A percentile compares a stretch with the other conserved stretches of the same genome.
These are phyloP conservation scores for Leccinum solheimii DNA, from an alignment of 1,284 basidiomycete species.

Conservation along the genomic window DNA sequence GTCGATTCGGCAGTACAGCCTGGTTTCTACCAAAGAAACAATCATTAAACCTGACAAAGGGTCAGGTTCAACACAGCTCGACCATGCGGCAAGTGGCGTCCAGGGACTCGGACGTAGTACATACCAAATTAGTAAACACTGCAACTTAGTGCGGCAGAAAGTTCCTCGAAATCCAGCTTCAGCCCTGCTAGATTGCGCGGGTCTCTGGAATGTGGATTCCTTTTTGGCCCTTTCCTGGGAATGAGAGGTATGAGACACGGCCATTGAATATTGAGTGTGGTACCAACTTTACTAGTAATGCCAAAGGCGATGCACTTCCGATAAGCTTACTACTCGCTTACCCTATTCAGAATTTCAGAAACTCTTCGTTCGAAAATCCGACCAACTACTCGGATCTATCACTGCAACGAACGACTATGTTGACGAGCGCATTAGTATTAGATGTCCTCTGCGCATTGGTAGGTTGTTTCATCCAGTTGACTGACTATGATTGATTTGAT, in stretches of 20 bases:
- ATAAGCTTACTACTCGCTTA: background rate
- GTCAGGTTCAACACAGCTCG: background rate
- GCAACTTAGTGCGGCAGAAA: background rate
- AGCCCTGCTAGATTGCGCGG: no score
- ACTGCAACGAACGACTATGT: conserved; percentile 1
- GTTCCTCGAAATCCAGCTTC: background rate
- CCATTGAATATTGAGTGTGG: no score
- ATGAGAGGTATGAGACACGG: background rate
- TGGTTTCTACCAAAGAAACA: no score
- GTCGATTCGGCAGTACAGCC: no score
- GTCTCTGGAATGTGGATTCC: background rate
- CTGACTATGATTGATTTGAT: background rate
- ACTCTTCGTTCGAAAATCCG: background rate
- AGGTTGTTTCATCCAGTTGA: background rate
- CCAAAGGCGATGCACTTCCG: background rate
- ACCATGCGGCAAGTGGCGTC: background rate
- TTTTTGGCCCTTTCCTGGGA: background rate
- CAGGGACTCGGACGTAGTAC: background rate
- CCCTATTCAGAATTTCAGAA: conserved; percentile 9
- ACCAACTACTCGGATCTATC: background rate
- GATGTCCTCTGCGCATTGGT: conserved; percentile 28
- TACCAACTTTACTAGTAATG: background rate
- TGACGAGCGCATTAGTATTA: conserved; percentile 7
- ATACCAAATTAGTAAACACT: background rate
- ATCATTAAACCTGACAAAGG: no score